Percentiles rank a stretch among this genome's conserved stretches.
Evolutionary conservation across 2,329 filamentous ascomycete genomes (phyloP).

Genomic region (Exophiala bonariae): DNA sequence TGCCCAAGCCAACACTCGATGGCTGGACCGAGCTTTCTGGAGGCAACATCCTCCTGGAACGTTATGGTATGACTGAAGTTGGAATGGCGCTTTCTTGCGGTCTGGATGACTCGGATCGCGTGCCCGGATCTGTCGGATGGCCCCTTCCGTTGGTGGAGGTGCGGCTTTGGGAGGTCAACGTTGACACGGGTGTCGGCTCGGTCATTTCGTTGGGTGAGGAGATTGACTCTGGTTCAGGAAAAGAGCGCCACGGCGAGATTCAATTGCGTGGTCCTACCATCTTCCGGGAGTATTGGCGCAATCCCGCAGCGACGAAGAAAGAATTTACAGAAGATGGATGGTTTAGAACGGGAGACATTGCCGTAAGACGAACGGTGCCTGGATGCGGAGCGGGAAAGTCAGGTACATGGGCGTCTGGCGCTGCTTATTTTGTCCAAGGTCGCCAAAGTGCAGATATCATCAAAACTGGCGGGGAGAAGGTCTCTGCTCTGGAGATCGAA

Average conservation of each 20-base stretch:
- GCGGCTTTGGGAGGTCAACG: conserved; percentile 45
- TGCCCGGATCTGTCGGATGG: conserved; percentile 41
- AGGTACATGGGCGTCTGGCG: too few relatives aligned
- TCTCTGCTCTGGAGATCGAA: conserved; percentile 50
- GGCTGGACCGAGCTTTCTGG: conserved; percentile 39
- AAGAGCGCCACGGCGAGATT: too few relatives aligned
- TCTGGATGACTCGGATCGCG: too few relatives aligned
- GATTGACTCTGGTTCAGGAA: too few relatives aligned
- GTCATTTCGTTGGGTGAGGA: too few relatives aligned
- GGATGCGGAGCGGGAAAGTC: conserved; percentile 6
- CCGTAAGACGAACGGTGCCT: too few relatives aligned
- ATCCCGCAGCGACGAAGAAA: not conserved
- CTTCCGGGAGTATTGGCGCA: not conserved
- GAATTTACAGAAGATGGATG: conserved; percentile 1
- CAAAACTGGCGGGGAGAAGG: conserved; percentile 52
- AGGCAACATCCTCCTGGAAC: conserved; percentile 43
- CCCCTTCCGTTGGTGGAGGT: conserved; percentile 48
- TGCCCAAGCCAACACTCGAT: conserved; percentile 40
- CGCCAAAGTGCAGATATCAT: conserved; percentile 49
- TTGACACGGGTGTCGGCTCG: conserved; percentile 40
- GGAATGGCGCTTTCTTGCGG: conserved; percentile 1
- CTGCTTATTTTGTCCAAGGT: conserved; percentile 45
- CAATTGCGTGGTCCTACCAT: too few relatives aligned
- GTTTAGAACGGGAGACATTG: conserved; percentile 40
- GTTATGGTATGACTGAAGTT: conserved; percentile 41